phyloP scores from a whole-genome alignment of 2,329 filamentous ascomycete genomes.

The Chaetomiaceae sp. region DNA sequence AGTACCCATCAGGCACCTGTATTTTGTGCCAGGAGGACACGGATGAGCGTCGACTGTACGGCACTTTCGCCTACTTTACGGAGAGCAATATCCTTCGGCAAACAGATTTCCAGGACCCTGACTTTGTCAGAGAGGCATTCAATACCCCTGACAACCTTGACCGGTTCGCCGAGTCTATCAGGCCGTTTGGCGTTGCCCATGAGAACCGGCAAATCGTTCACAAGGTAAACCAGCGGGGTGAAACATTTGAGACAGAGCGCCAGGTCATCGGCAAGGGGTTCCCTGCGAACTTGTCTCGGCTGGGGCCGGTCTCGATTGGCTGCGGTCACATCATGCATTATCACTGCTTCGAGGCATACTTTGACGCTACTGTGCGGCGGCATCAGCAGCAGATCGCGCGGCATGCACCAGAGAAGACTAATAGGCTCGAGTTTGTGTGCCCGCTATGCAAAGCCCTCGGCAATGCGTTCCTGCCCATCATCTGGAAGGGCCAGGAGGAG shows the following conservation, averaged over 20 bases:
- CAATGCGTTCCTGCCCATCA: conserved; percentile 89
- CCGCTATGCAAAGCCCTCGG: conserved; percentile 95
- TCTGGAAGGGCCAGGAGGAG: conserved; percentile 91
- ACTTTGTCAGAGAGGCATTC: conserved; percentile 78
- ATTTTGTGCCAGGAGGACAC: conserved; percentile 96
- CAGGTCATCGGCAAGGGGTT: conserved; percentile 89
- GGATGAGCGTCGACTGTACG: conserved; percentile 81
- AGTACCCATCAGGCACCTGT: conserved; percentile 88
- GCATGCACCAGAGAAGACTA: conserved; percentile 80
- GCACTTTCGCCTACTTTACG: conserved; percentile 85
- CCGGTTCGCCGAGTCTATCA: conserved; percentile 72
- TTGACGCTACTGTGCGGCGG: conserved; percentile 74
- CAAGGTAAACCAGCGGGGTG: conserved; percentile 70
- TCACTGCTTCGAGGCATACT: conserved; percentile 88
- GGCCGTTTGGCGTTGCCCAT: conserved; percentile 86
- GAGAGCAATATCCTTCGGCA: conserved; percentile 83
- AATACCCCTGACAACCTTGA: conserved; percentile 79
- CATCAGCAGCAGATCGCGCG: conserved; percentile 91
- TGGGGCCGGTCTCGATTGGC: conserved; percentile 79
- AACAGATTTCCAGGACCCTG: conserved; percentile 75
- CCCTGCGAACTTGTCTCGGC: conserved; percentile 59
- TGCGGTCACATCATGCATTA: conserved; percentile 99
- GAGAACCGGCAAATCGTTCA: conserved; percentile 76
- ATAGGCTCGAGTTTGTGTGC: conserved; percentile 86
- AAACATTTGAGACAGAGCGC: conserved; percentile 66